Base-by-base conservation (phyloP, 2,329 filamentous ascomycete genomes). In the Talaromyces pinophilus region DNA sequence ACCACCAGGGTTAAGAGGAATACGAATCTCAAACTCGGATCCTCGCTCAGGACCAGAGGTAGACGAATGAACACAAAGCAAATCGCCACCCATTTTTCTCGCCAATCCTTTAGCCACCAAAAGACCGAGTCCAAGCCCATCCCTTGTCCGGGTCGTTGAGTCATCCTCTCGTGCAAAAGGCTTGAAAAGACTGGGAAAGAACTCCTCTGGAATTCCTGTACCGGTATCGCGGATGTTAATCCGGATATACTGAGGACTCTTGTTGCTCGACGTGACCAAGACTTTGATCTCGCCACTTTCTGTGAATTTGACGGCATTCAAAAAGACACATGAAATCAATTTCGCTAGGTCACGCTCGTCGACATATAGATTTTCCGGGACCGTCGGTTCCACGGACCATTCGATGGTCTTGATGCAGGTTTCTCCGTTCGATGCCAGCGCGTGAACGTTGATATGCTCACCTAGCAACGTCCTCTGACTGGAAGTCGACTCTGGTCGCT, bases 101-200 rank as follows among this genome's bases (percentile, higher is more conserved):
- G 89, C 87, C 55, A 91, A 81, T 3, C 88, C 88, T 76, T 91
- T 91, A 0, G 89, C 89, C n/a, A 91, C 89, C 72, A 91, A 82
- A 11, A 92, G 78, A 33, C 89, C 89, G 6, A 92, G 79, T 0
- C 89, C 89, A 2, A 91, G 80, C 0, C 89, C 89, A 74, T 92
- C 89, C 72, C 85, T 88, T 68, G 85, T 84, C 52, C 89, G 82
- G 6, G 88, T 90, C 15, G 88, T 85, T 1, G 88, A 90, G 61
- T 87, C 84, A 73, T 92, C 88, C 75, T 90, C 86, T 67, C 88
- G 84, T 28, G 88, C 87, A 74, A 91, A 91, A 0, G 89, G 86
- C 69, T 88, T 88, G 79, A 91, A 92, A 0, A 92, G 80, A 64
- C 86, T 85, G 0, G 87, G 86, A 60, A 89, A 77, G 71, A 91